A percentile compares a stretch with the other conserved stretches of the same genome.
Conservation (phyloP, 2,329 filamentous ascomycete species). For the Hawksworthiomyces lignivorus region DNA sequence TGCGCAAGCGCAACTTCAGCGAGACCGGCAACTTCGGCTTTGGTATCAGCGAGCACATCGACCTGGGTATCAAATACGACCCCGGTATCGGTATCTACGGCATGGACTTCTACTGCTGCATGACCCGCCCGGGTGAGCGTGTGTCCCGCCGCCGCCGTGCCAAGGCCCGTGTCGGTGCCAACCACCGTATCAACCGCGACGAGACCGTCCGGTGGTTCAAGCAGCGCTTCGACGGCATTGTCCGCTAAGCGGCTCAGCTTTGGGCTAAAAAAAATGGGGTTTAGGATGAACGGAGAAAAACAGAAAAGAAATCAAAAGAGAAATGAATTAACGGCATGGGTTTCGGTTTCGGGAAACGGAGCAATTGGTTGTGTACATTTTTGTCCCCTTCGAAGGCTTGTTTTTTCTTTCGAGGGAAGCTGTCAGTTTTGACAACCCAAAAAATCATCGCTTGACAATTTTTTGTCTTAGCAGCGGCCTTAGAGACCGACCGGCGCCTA, state of each 20-base stretch:
- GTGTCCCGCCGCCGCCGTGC: slow-evolving; percentile 89
- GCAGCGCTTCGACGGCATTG: slow-evolving; percentile 91
- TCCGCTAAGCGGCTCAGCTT: slow-evolving; percentile 63
- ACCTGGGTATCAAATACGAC: slow-evolving; percentile 99
- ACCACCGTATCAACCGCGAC: slow-evolving; percentile 86
- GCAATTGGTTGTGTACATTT: slow-evolving; percentile 4
- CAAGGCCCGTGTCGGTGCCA: slow-evolving; percentile 77
- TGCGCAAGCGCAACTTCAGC: slow-evolving; percentile 99
- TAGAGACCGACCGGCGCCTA: slow-evolving; percentile 63
- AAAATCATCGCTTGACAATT: too few relatives aligned
- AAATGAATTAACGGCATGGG: slow-evolving; percentile 8
- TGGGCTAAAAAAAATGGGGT: slow-evolving; percentile 11
- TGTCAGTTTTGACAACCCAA: too few relatives aligned
- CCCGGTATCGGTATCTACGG: slow-evolving; percentile 97
- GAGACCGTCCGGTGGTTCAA: slow-evolving; percentile 98
- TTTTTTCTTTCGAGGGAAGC: neutral
- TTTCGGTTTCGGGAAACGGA: slow-evolving; percentile 1
- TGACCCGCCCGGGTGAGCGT: slow-evolving; percentile 98
- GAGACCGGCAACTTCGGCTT: slow-evolving; percentile 99
- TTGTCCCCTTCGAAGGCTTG: neutral
- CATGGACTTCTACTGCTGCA: slow-evolving; percentile 99
- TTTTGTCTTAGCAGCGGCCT: slow-evolving; percentile 53
- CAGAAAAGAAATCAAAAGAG: neutral
- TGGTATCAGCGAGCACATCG: slow-evolving; percentile 99
- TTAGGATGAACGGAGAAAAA: slow-evolving; percentile 9